Conservation (phyloP, 306 rosid species). For the Rosa chinensis region DNA sequence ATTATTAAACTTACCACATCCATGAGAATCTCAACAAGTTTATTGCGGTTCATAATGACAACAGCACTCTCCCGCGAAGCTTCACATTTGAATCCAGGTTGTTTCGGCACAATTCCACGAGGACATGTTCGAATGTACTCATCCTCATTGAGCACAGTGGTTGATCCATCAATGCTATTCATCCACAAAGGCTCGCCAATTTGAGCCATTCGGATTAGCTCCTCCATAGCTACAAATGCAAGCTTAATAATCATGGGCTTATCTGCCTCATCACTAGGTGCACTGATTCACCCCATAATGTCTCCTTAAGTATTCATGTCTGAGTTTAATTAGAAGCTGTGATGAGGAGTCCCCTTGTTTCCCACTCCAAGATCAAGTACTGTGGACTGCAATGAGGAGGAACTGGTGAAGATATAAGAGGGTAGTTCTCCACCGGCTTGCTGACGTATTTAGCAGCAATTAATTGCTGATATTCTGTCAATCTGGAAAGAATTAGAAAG, state of each 20-base stretch:
- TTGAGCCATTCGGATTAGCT: conserved; percentile 80
- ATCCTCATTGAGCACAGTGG: conserved; percentile 62
- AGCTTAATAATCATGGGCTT: conserved; percentile 60
- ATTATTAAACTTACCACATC: conserved; percentile 53
- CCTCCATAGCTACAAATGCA: conserved; percentile 95
- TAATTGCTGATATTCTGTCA: conserved; percentile 77
- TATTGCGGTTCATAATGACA: conserved; percentile 83
- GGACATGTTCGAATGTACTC: conserved; percentile 79
- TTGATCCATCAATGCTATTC: conserved; percentile 57
- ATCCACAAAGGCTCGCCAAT: conserved; percentile 89
- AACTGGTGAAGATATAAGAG: conserved; percentile 44
- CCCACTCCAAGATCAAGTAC: conserved; percentile 58
- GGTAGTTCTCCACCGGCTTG: no score
- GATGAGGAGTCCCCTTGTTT: conserved; percentile 25
- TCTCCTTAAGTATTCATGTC: conserved; percentile 72
- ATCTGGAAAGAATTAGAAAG: conserved; percentile 39
- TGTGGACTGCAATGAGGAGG: conserved; percentile 50
- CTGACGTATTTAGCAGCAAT: conserved; percentile 73
- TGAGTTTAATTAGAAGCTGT: background rate
- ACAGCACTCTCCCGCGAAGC: conserved; percentile 77
- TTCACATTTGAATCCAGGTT: conserved; percentile 65
- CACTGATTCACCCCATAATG: conserved; percentile 44
- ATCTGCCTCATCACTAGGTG: no score
- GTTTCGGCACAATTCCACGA: conserved; percentile 72
- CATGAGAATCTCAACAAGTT: conserved; percentile 93